phyloP scores from a whole-genome alignment of 2,329 filamentous ascomycete genomes.

The Stagonosporopsis tanaceti region DNA sequence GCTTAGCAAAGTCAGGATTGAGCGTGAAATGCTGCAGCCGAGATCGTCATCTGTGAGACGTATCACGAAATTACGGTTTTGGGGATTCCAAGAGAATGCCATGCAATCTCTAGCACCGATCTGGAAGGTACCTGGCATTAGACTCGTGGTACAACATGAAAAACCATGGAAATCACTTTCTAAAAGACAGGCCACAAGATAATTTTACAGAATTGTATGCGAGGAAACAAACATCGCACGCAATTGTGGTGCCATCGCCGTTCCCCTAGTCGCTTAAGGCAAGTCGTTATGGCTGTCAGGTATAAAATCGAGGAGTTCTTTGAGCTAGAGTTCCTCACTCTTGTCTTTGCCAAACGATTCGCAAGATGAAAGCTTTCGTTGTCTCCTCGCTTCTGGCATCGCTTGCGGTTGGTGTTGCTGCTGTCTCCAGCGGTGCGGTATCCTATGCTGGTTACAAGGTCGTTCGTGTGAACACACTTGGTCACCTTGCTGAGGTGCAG shows the following conservation, averaged over 20 bases:
- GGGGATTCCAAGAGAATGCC: constrained; percentile 16
- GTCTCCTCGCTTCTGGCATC: constrained; percentile 8
- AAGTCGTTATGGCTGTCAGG: background rate
- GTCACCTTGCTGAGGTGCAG: constrained; percentile 41
- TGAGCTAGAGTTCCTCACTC: background rate
- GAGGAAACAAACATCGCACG: constrained; percentile 8
- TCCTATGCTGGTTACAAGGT: constrained; percentile 52
- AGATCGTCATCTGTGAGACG: constrained; percentile 16
- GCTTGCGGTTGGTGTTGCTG: constrained; percentile 14
- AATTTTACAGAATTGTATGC: background rate
- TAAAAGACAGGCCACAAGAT: background rate
- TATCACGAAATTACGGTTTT: constrained; percentile 12
- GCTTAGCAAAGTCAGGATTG: background rate
- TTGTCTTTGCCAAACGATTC: background rate
- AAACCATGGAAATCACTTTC: background rate
- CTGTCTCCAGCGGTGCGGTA: constrained; percentile 27
- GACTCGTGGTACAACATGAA: background rate
- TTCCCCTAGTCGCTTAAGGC: background rate
- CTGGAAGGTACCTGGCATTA: constrained; percentile 17
- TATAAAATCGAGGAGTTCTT: background rate
- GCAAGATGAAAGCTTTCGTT: constrained; percentile 11
- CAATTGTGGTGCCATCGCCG: constrained; percentile 9
- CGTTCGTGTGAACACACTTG: constrained; percentile 45
- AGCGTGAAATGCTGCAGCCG: background rate
- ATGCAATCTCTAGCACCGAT: constrained; percentile 18